Base-by-base conservation (phyloP, 805 yeast species). In the Suhomyces xylopsoci region DNA sequence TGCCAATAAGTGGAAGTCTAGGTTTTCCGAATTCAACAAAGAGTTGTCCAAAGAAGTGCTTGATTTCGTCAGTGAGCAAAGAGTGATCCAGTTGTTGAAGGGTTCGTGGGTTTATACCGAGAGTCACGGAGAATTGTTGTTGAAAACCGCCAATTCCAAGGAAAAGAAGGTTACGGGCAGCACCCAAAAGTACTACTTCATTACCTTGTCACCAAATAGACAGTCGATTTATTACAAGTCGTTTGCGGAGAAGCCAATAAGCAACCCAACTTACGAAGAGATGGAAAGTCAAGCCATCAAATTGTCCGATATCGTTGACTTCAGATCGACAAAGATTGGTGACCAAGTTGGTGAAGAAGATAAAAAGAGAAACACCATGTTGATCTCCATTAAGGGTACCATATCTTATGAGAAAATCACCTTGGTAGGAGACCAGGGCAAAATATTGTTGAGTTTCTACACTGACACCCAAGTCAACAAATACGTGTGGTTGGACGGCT, bases 51-150 rank as follows among this genome's bases (percentile, higher is more conserved):
- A 68, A 12, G 90, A 90, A 63, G 88, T 86, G 0, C 71, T 78
- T 52, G 85, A 83, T 38, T 88, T 87, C 64, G 90, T 89, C 14
- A 80, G 81, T 52, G 91, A 87, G 64, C 94, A 88, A 69, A 77
- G 93, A 60, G 82, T 86, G 45, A 68, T 87, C 52, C 85, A 83
- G 62, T 69, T 90, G 47, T 82, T 90, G 25, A 83, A 80, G 61
- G 96, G 96, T 1, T 80, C 88, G 2, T 90, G 96, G 96, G 92
- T 87, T 12, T 86, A 76, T 62, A 78, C 85, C 1, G 86, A 84
- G 36, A 71, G 78, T 49, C 90, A 72, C 52, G 79, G 78, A 1
- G 76, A 73, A 48, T 53, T 51, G 17, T 54, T 63, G 38, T 43
- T 57, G 44, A 49, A 55, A 61, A 34, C 73, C 74, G 7, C 19